Evolutionary conservation across 2,329 filamentous ascomycete species (phyloP), one percentile per base, ranked within the genome.

Genomic region (Penicillium brasilianum): DNA sequence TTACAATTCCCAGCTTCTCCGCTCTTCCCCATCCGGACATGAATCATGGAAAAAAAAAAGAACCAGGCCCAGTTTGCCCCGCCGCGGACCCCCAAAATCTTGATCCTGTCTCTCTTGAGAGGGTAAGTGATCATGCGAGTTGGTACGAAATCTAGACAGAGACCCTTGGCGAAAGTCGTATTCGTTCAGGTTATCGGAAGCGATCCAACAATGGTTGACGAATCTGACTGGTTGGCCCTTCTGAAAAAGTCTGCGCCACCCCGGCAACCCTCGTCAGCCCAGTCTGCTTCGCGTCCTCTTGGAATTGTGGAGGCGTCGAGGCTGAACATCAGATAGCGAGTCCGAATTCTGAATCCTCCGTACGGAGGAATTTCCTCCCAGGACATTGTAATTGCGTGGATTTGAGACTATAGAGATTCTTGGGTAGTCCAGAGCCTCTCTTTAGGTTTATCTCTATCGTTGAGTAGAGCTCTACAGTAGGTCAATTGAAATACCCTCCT

Each of bases 81-180:
- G n/a, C n/a, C n/a, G n/a, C n/a, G n/a, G n/a, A n/a, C n/a, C 36
- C 18, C 30, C 1, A 51, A 14, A 14, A 18, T 18, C 18, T 51
- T 34, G 49, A 11, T 20, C n/a, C n/a, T 34, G 46, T 20, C 30
- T 51, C 13, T 37, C n/a, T 18, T 4, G 25, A 22, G 7, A 18
- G 25, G 22, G 44, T 16, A 28, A 46, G 28, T 49, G 25, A 49
- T 34, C 46, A 32, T 49, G 43, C 43, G 43, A 46, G 43, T 30
- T 28, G 32, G 44, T n/a, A n/a, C 22, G 43, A 8, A 28, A 48
- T 28, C n/a, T n/a, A n/a, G n/a, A 28, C 44, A 4, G 25, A 14
- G 25, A 34, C 46, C 30, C 28, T 50, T 32, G 30, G n/a, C 46
- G n/a, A 50, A 50, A 20, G n/a, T 50, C 46, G 46, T 50, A 50